Evolutionary conservation across 257 asterid species (phyloP).

Genomic region (Cruciata laevipes): DNA sequence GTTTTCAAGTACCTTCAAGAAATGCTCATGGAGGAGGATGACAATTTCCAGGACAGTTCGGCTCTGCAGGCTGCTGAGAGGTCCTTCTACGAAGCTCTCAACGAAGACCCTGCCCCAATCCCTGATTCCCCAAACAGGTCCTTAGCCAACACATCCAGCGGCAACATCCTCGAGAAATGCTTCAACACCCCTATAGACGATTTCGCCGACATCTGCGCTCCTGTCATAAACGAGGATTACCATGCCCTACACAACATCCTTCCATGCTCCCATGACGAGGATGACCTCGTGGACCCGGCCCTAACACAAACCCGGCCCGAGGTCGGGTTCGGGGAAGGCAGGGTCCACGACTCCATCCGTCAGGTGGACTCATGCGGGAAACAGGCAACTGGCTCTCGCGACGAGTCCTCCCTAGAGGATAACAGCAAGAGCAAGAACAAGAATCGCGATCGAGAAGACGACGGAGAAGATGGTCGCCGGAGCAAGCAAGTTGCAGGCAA

Average conservation of each 20-base stretch:
- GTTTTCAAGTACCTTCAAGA: conserved; percentile 46
- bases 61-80: conserved; percentile 72
- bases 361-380: not conserved
- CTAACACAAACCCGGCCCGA: not conserved
- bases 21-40: conserved; percentile 75
- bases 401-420: not conserved
- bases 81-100: conserved; percentile 44
- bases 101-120: conserved; percentile 10
- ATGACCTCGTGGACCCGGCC: not conserved
- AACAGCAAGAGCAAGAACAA: conserved; percentile 8
- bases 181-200: not conserved
- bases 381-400: not conserved
- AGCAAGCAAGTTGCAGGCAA: conserved; percentile 35
- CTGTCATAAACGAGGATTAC: not conserved
- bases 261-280: not conserved
- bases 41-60: conserved; percentile 50
- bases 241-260: not conserved
- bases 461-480: conserved; percentile 15
- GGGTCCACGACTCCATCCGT: no score
- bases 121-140: not conserved
- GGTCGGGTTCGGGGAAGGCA: not conserved
- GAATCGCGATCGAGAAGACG: conserved; percentile 19
- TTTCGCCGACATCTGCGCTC: conserved; percentile 6
- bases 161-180: not conserved
- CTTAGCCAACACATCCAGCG: not conserved